phyloP scores from a whole-genome alignment of 2,329 filamentous ascomycete genomes.

The Zymoseptoria tritici region DNA sequence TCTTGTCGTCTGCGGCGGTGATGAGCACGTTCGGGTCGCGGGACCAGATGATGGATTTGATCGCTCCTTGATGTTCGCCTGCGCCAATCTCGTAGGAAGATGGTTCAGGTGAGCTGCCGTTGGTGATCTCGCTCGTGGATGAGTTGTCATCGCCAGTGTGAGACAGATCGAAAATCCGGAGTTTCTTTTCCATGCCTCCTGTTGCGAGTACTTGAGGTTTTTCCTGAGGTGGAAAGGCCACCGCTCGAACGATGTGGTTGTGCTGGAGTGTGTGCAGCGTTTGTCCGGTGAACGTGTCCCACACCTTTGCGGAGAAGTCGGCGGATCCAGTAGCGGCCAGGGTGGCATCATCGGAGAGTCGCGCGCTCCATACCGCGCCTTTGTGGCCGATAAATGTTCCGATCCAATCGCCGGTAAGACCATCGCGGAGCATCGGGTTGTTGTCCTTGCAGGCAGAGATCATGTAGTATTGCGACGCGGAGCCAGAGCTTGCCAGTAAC shows the following conservation, averaged over 20 bases:
- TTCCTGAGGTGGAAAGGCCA: constrained; percentile 70
- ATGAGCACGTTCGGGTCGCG: constrained; percentile 78
- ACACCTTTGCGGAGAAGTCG: constrained; percentile 87
- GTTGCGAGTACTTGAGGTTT: constrained; percentile 71
- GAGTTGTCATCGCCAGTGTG: constrained; percentile 38
- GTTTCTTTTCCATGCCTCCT: constrained; percentile 91
- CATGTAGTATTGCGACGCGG: constrained; percentile 60
- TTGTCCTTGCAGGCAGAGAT: constrained; percentile 81
- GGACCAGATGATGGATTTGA: constrained; percentile 90
- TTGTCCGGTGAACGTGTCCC: constrained; percentile 94
- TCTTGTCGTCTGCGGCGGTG: constrained; percentile 85
- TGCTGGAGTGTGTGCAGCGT: constrained; percentile 80
- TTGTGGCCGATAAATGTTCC: constrained; percentile 98
- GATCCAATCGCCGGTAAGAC: constrained; percentile 94
- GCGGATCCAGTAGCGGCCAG: constrained; percentile 90
- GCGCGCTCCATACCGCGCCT: constrained; percentile 93
- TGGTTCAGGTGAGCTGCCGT: constrained; percentile 13
- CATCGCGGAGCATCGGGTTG: constrained; percentile 96
- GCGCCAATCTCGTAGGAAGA: constrained; percentile 80
- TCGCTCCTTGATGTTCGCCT: constrained; percentile 74
- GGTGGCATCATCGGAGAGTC: constrained; percentile 78
- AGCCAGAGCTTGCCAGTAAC: constrained; percentile 43
- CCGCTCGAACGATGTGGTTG: constrained; percentile 87
- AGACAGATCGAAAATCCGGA: constrained; percentile 84
- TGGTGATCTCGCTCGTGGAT: constrained; percentile 10